Evolutionary conservation across 208 protist genomes (phyloP), one percentile per base, ranked within the genome.

Genomic region (Trypanosoma lewisi): DNA sequence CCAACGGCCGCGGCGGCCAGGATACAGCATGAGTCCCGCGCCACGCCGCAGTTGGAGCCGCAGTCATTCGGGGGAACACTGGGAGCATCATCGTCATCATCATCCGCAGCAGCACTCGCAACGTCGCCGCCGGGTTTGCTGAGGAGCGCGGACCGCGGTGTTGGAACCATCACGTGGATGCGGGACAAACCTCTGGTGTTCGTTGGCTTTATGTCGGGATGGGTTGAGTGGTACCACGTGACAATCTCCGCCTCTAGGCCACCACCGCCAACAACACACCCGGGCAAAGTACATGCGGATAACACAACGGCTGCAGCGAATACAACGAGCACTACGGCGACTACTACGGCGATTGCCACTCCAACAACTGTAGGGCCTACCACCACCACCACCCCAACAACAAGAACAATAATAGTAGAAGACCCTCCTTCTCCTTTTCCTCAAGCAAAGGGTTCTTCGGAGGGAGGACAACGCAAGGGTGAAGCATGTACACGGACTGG

Each of bases 101-200:
- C 42, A 19, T 2, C 7, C 37, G 5, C 64, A 42, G 16, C 31
- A 16, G 7, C 36, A 41, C 14, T 41, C 11, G 7, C n/a, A n/a
- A n/a, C n/a, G n/a, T n/a, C n/a, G n/a, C 25, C 31, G 14, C 30
- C 21, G 31, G 31, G 9, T 16, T n/a, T n/a, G 6, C 1, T 28
- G 17, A 8, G 16, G 41, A 28, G 14, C 17, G 5, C 4, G 25
- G 49, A 50, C 4, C 17, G 21, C 17, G 30, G 44, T 31, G 51
- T 66, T 60, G 78, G 78, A n/a, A 95, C 89, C 12, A 86, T 95
- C 45, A 95, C 85, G 17, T 95, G 89, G 83, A 84, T 95, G 79
- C 80, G 83, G 6, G 76, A 91, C 58, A 77, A 78, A 61, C 78
- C 85, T 12, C 54, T 95, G n/a, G 79, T 95, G 16, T 71, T 91